Evolutionary conservation across 441 rosid species (phyloP).

Genomic region (Metrosideros polymorpha): DNA sequence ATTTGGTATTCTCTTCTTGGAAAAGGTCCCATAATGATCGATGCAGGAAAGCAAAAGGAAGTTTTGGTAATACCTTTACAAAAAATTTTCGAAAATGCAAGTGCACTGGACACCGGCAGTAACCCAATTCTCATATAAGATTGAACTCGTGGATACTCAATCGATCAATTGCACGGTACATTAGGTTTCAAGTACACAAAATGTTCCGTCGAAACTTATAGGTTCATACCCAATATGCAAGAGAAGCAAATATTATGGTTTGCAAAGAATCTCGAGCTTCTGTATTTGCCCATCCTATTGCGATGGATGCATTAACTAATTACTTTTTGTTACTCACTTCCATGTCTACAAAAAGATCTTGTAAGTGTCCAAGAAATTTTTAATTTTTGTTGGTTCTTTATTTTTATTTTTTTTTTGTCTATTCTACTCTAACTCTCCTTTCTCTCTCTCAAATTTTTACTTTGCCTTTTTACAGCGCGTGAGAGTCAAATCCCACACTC

Average conservation of each 20-base stretch:
- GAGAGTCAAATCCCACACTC: no score
- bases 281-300: not conserved
- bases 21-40: not conserved
- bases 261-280: not conserved
- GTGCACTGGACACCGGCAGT: no score
- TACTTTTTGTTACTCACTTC: not conserved
- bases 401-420: no score
- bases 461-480: no score
- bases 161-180: not conserved
- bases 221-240: not conserved
- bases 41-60: not conserved
- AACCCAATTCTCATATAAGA: not conserved
- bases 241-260: not conserved
- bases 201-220: not conserved
- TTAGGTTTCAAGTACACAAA: not conserved
- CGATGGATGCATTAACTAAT: not conserved
- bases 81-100: not conserved
- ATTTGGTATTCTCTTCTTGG: constrained; percentile 8
- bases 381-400: no score
- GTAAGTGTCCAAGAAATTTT: not conserved
- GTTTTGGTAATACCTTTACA: not conserved
- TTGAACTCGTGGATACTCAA: fast-evolving
- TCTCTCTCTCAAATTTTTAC: no score
- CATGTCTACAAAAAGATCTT: not conserved
- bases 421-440: no score